Base-by-base conservation (phyloP, 371 early-diverging fungal species). In the Amoeboaphelidium occidentale region DNA sequence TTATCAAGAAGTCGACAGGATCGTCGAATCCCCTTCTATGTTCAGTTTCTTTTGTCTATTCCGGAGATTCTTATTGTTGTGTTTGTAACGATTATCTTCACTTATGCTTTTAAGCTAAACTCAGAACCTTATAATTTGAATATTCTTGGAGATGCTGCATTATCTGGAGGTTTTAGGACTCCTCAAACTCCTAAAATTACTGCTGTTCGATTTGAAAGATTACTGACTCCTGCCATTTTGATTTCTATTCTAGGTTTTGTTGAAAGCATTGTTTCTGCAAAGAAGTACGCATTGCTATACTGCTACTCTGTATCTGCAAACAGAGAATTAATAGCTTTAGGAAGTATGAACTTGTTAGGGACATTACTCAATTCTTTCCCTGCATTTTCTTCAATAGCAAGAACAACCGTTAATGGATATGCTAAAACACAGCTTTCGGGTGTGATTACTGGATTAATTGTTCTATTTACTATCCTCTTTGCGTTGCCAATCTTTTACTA, bases 311-410 rank as follows among this genome's bases (percentile, higher is more conserved):
- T 89, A 23, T 81, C 81, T 10, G 79, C 86, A 4, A 91, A 92
- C 60, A 80, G 90, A 25, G 94, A 94, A 63, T 68, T 92, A 47
- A 87, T 92, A 20, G 94, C 92, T 2, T 56, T 91, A 43, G 92
- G 92, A 22, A 62, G 75, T 4, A 70, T 81, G 47, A 94, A 89
- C 53, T 63, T 84, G 25, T 58, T 78, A 28, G 78, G 84, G 23
- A 75, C 80, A 3, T 61, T 81, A 1, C 86, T 88, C 55, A 79
- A 81, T 42, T 73, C 78, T 12, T 85, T 76, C 53, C 86, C 88
- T 0, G 84, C 84, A 10, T 92, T 81, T 67, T 92, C 88, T 6
- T 84, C 85, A 23, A 52, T 93, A 27, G 72, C 88, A 0, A 72
- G 94, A 45, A 81, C 81, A 57, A 81, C 81, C 53, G 78, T 92